A percentile compares a stretch with the other conserved stretches of the same genome.
phyloP scores from a whole-genome alignment of 1,139 yeast genomes.

The Suhomyces panamericanus region DNA sequence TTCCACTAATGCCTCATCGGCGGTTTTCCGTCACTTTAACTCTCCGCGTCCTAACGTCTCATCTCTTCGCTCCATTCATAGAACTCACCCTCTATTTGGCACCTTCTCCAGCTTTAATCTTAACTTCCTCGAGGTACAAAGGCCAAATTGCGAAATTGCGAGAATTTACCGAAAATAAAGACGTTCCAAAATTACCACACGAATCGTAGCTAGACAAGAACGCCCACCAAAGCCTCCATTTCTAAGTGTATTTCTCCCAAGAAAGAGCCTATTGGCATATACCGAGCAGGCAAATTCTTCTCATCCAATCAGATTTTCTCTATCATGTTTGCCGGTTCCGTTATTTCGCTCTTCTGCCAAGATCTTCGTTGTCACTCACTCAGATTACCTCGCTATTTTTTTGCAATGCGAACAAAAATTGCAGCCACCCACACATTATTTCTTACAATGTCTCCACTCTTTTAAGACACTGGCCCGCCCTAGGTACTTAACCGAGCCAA shows the following conservation, averaged over 20 bases:
- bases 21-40: too few relatives aligned
- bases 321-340: not conserved
- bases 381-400: not conserved
- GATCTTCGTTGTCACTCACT: not conserved
- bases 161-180: not conserved
- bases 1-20: too few relatives aligned
- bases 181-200: not conserved
- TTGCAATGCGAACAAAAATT: not conserved
- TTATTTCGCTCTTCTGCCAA: not conserved
- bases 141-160: not conserved
- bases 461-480: too few relatives aligned
- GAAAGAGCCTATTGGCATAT: not conserved
- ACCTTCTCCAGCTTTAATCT: too few relatives aligned
- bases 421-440: not conserved
- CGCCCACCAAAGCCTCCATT: not conserved
- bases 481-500: not conserved
- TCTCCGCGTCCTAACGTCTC: too few relatives aligned
- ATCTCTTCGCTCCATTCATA: too few relatives aligned
- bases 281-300: not conserved
- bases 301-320: not conserved
- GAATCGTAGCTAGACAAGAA: too few relatives aligned
- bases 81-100: too few relatives aligned
- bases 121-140: too few relatives aligned
- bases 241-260: not conserved
- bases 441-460: too few relatives aligned